These are phyloP conservation scores for Friedmanniomyces simplex DNA, from an alignment of 495 filamentous ascomycete genomes.

Conservation along the genomic window DNA sequence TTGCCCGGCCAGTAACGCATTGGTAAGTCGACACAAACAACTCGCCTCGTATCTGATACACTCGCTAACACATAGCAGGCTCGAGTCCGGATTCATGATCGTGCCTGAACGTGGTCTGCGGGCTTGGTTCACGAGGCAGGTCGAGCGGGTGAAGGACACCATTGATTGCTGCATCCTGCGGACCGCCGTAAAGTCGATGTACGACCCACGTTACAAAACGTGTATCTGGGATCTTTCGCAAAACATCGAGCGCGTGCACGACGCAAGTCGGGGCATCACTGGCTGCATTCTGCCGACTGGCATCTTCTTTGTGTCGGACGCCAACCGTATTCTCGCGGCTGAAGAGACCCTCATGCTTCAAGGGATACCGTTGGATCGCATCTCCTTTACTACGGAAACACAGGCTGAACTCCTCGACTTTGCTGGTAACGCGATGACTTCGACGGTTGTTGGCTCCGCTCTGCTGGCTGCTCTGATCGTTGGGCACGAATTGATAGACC, in stretches of 20 bases:
- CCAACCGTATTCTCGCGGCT: conserved; percentile 53
- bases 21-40: conserved; percentile 33
- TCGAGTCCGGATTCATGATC: conserved; percentile 37
- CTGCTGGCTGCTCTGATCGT: conserved; percentile 46
- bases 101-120: conserved; percentile 48
- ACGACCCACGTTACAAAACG: conserved; percentile 57
- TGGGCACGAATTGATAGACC: conserved; percentile 22
- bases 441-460: conserved; percentile 58
- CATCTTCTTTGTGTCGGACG: conserved; percentile 50
- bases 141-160: conserved; percentile 54
- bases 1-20: conserved; percentile 43
- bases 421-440: conserved; percentile 77
- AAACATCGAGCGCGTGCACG: conserved; percentile 63
- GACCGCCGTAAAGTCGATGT: conserved; percentile 24
- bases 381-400: conserved; percentile 54
- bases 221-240: conserved; percentile 61
- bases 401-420: conserved; percentile 58
- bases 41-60: no score
- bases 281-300: conserved; percentile 65
- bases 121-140: conserved; percentile 37
- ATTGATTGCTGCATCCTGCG: conserved; percentile 53
- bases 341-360: conserved; percentile 59
- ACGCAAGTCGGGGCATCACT: conserved; percentile 46
- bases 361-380: conserved; percentile 53
- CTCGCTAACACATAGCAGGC: background rate